phyloP scores from a whole-genome alignment of 2,329 filamentous ascomycete genomes.

The Colletotrichum coccodes region DNA sequence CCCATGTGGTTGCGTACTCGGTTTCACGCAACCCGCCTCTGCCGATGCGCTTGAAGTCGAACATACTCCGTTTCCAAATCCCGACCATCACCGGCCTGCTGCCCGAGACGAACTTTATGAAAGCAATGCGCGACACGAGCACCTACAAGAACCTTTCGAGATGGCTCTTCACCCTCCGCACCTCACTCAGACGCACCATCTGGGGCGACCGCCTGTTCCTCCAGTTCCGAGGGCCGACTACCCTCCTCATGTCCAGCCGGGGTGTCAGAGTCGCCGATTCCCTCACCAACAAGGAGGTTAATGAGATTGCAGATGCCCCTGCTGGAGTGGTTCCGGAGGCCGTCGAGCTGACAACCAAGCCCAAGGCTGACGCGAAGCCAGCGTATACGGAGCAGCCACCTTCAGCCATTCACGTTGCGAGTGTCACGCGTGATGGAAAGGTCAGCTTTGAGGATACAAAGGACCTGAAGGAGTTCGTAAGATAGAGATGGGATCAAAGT shows the following conservation, averaged over 20 bases:
- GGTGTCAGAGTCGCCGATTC: conserved; percentile 82
- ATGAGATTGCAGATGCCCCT: conserved; percentile 88
- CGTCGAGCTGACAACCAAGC: conserved; percentile 56
- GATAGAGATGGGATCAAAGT: conserved; percentile 39
- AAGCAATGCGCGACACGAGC: conserved; percentile 75
- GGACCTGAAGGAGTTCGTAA: conserved; percentile 65
- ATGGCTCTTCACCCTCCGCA: conserved; percentile 76
- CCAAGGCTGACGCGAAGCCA: conserved; percentile 44
- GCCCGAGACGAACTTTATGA: conserved; percentile 78
- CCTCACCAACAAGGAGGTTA: conserved; percentile 81
- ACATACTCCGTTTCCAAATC: conserved; percentile 78
- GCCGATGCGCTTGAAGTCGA: conserved; percentile 89
- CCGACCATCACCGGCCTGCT: conserved; percentile 75
- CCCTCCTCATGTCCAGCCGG: conserved; percentile 89
- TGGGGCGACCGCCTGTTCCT: conserved; percentile 96
- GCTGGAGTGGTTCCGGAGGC: conserved; percentile 75
- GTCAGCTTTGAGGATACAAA: conserved; percentile 72
- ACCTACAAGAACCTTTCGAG: conserved; percentile 77
- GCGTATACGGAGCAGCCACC: conserved; percentile 46
- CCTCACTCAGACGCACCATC: conserved; percentile 81
- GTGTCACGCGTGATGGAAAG: conserved; percentile 69
- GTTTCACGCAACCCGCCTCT: conserved; percentile 78
- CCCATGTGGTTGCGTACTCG: conserved; percentile 91
- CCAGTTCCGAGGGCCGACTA: conserved; percentile 87
- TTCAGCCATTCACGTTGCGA: conserved; percentile 64